Percentiles rank a stretch among this genome's conserved stretches.
Evolutionary conservation across 108 stramenopile species (phyloP).

Genomic region (Halocafeteria seosinensis): DNA sequence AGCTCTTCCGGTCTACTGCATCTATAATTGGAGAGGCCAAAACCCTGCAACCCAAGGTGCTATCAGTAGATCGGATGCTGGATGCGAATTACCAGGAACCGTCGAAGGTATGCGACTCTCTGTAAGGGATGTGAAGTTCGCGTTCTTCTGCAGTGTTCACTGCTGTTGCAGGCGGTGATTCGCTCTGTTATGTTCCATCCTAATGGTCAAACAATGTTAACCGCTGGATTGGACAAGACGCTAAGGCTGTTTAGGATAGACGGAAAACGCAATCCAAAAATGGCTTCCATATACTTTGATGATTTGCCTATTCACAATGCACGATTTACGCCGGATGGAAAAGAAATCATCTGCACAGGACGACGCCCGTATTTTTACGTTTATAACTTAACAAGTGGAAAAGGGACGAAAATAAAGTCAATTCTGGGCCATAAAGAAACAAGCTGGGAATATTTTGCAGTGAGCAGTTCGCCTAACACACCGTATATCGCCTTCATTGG

Average conservation of each 20-base stretch:
- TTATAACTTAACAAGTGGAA: constrained; percentile 65
- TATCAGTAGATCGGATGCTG: neutral
- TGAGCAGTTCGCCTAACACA: constrained; percentile 56
- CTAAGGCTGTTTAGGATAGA: constrained; percentile 70
- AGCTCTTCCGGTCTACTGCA: neutral
- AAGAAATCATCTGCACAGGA: constrained; percentile 61
- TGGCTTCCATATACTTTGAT: constrained; percentile 71
- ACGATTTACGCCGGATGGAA: constrained; percentile 49
- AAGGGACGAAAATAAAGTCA: constrained; percentile 36
- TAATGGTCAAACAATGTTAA: too few species aligned
- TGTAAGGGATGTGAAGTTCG: too few species aligned
- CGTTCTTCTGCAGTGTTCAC: constrained; percentile 28
- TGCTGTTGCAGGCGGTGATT: constrained; percentile 16
- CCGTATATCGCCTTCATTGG: constrained; percentile 62
- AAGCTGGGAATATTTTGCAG: constrained; percentile 55
- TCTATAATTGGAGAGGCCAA: neutral
- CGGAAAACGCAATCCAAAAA: constrained; percentile 51
- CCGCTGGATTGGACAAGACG: constrained; percentile 60
- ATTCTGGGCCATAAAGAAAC: constrained; percentile 57
- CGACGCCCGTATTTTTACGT: constrained; percentile 72
- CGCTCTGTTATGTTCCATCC: neutral
- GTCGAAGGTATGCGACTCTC: too few species aligned
- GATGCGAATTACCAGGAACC: neutral
- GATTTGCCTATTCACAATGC: constrained; percentile 72
- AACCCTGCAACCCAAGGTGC: neutral